Evolutionary conservation across 140 eudicot species (phyloP).

Genomic region (Stevia rebaudiana): DNA sequence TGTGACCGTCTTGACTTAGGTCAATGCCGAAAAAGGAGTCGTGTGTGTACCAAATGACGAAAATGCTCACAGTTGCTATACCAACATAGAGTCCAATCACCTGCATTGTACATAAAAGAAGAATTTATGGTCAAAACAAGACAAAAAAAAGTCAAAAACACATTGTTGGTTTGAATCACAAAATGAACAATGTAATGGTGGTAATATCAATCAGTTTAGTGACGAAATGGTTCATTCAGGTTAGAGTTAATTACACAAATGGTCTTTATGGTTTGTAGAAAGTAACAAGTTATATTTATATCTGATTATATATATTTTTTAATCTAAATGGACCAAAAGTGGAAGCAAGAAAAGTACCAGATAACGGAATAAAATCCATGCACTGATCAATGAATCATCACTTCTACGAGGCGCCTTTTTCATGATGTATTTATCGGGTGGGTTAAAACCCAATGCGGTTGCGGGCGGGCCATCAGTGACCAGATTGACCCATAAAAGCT

Average conservation of each 20-base stretch:
- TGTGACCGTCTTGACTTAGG: constrained; percentile 80
- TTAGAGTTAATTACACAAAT: no score
- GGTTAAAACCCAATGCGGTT: constrained; percentile 87
- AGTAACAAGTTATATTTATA: no score
- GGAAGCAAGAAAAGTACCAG: constrained; percentile 39
- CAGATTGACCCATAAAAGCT: constrained; percentile 91
- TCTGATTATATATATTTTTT: no score
- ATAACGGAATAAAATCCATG: constrained; percentile 85
- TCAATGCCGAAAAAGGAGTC: constrained; percentile 72
- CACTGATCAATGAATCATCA: constrained; percentile 70
- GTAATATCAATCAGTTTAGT: no score
- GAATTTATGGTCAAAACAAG: not conserved
- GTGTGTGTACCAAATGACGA: constrained; percentile 79
- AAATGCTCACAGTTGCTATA: constrained; percentile 77
- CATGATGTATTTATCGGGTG: constrained; percentile 84
- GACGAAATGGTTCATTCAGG: no score
- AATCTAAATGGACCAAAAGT: not conserved
- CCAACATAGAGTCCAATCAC: constrained; percentile 89
- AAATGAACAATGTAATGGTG: no score
- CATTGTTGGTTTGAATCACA: no score
- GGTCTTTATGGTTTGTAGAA: no score
- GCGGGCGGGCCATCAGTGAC: constrained; percentile 97
- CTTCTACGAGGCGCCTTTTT: constrained; percentile 80
- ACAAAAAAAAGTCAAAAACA: not conserved
- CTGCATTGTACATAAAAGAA: constrained; percentile 24